phyloP scores from a whole-genome alignment of 169 alveolate genomes.

The Cryptosporidium viatorum region DNA sequence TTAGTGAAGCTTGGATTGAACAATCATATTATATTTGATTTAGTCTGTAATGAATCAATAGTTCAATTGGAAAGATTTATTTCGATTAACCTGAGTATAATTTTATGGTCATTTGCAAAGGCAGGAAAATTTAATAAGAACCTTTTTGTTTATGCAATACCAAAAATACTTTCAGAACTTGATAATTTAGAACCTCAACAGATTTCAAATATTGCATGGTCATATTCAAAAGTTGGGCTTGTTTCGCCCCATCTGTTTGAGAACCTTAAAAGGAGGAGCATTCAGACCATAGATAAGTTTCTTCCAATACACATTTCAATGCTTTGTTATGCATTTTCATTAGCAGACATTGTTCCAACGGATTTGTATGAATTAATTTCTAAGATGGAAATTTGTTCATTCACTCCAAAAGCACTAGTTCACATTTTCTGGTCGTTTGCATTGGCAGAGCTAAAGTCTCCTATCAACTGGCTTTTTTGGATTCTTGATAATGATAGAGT shows the following conservation, averaged over 20 bases:
- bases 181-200: slow-evolving; percentile 66
- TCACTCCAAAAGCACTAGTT: slow-evolving; percentile 49
- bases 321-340: slow-evolving; percentile 62
- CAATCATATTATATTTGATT: slow-evolving; percentile 43
- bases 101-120: slow-evolving; percentile 61
- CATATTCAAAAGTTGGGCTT: slow-evolving; percentile 63
- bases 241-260: slow-evolving; percentile 66
- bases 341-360: slow-evolving; percentile 50
- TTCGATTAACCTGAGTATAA: slow-evolving; percentile 42
- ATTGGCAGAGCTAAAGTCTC: slow-evolving; percentile 12
- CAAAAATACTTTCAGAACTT: slow-evolving; percentile 46
- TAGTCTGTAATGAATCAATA: slow-evolving; percentile 40
- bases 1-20: slow-evolving; percentile 48
- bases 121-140: slow-evolving; percentile 39
- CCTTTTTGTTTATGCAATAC: slow-evolving; percentile 50
- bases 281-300: slow-evolving; percentile 6
- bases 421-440: slow-evolving; percentile 65
- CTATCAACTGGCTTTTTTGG: slow-evolving; percentile 31
- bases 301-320: slow-evolving; percentile 69
- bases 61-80: slow-evolving; percentile 35
- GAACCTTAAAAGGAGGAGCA: slow-evolving; percentile 32
- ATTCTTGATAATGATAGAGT: slow-evolving; percentile 16
- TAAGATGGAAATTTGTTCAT: slow-evolving; percentile 14
- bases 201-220: slow-evolving; percentile 66
- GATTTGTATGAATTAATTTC: slow-evolving; percentile 36